Conservation (phyloP, 1,284 basidiomycete genomes). For the Ustilago trichophora region DNA sequence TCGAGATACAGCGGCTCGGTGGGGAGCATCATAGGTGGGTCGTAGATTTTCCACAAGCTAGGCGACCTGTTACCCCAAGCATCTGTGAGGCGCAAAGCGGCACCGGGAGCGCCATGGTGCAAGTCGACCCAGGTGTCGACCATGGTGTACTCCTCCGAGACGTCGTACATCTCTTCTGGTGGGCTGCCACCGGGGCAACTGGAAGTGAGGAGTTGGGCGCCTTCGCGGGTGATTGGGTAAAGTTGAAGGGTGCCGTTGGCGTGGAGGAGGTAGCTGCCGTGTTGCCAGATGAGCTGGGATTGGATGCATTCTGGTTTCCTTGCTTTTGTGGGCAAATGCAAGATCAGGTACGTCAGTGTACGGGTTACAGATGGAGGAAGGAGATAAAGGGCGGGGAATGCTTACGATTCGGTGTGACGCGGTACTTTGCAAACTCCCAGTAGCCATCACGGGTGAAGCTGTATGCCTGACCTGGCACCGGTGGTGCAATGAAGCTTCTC, state of each 20-base stretch:
- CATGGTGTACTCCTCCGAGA: conserved; percentile 28
- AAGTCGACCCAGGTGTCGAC: conserved; percentile 45
- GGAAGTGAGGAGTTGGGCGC: conserved; percentile 39
- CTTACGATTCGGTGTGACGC: conserved; percentile 57
- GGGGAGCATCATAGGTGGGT: conserved; percentile 62
- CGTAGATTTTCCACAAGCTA: conserved; percentile 51
- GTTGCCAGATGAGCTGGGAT: conserved; percentile 64
- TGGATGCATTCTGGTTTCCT: conserved; percentile 58
- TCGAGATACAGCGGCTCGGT: conserved; percentile 51
- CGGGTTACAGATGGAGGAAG: too few species aligned
- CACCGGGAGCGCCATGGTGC: conserved; percentile 16
- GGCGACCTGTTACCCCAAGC: conserved; percentile 40
- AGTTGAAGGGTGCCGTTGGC: conserved; percentile 45
- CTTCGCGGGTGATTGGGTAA: conserved; percentile 36
- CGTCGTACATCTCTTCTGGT: conserved; percentile 47
- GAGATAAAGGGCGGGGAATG: too few species aligned
- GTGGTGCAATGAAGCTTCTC: conserved; percentile 58
- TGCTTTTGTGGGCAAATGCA: conserved; percentile 3
- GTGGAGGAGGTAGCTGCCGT: conserved; percentile 60
- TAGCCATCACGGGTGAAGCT: conserved; percentile 64
- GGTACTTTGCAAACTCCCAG: conserved; percentile 63
- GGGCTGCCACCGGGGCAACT: conserved; percentile 13
- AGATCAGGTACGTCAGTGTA: neutral
- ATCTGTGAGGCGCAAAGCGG: conserved; percentile 32
- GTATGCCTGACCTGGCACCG: conserved; percentile 58